These are phyloP conservation scores for Barnettozyma californica DNA, from an alignment of 805 yeast genomes.

Conservation along the genomic window DNA sequence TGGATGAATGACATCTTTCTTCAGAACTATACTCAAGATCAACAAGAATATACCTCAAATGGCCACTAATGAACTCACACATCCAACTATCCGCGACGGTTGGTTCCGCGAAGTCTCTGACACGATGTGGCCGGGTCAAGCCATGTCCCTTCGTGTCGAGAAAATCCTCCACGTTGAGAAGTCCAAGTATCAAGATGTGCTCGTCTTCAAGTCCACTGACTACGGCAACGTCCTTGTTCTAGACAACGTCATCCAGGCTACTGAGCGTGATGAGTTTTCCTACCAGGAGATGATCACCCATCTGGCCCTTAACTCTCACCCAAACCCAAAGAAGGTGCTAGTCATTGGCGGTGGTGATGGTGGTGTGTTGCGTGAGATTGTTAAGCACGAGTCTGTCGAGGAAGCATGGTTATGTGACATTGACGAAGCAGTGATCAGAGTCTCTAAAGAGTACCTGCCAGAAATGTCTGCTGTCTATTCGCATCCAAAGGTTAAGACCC, in stretches of 20 bases:
- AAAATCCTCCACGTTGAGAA: slow-evolving; percentile 79
- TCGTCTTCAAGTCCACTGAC: slow-evolving; percentile 87
- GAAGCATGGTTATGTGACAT: slow-evolving; percentile 91
- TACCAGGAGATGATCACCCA: slow-evolving; percentile 99
- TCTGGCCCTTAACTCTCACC: slow-evolving; percentile 87
- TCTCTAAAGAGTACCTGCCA: slow-evolving; percentile 83
- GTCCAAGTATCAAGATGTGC: slow-evolving; percentile 88
- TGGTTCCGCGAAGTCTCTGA: slow-evolving; percentile 96
- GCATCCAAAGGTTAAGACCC: slow-evolving; percentile 86
- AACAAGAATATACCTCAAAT: not conserved
- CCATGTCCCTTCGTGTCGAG: slow-evolving; percentile 86
- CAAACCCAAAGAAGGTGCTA: slow-evolving; percentile 87
- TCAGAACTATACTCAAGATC: not conserved
- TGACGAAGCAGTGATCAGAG: slow-evolving; percentile 87
- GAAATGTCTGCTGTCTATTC: slow-evolving; percentile 76
- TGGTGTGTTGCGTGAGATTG: slow-evolving; percentile 92
- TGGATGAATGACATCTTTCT: not conserved
- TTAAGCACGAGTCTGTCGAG: slow-evolving; percentile 82
- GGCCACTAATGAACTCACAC: slow-evolving; percentile 33
- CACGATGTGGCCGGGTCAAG: slow-evolving; percentile 99
- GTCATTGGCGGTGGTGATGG: slow-evolving; percentile 99
- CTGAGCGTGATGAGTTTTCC: slow-evolving; percentile 95
- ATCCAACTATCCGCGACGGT: slow-evolving; percentile 59
- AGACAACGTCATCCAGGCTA: slow-evolving; percentile 92
- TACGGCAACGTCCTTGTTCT: slow-evolving; percentile 94